A percentile compares a stretch with the other conserved stretches of the same genome.
Evolutionary conservation across 1,284 basidiomycete genomes (phyloP).

Genomic region (Moniliophthora roreri): DNA sequence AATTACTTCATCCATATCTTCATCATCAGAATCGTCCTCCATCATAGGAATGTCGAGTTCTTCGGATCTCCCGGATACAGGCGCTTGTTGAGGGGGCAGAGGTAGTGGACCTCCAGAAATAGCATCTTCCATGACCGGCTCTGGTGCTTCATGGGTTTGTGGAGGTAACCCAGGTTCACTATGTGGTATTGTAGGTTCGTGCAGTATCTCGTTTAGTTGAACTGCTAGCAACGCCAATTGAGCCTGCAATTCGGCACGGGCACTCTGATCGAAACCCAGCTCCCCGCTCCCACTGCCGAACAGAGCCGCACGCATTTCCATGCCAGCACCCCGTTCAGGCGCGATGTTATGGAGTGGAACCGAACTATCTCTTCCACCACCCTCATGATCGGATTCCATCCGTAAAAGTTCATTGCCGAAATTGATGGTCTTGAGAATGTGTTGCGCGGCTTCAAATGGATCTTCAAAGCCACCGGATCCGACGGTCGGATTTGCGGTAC

Average conservation of each 20-base stretch:
- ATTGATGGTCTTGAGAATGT: conserved; percentile 74
- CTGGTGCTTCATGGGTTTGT: neutral
- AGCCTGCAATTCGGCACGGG: conserved; percentile 61
- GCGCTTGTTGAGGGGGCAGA: too few relatives aligned
- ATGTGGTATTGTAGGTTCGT: conserved; percentile 21
- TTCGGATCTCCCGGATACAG: conserved; percentile 2
- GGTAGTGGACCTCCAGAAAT: too few relatives aligned
- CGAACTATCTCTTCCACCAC: conserved; percentile 18
- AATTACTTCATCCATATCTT: conserved; percentile 26
- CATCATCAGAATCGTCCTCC: conserved; percentile 29
- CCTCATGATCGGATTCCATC: conserved; percentile 34
- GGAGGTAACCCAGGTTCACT: neutral
- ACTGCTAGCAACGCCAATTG: conserved; percentile 63
- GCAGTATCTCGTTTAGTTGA: conserved; percentile 59
- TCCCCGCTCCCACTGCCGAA: neutral
- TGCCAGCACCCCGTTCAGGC: neutral
- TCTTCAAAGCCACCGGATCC: conserved; percentile 46
- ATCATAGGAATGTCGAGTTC: conserved; percentile 3
- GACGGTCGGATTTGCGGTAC: conserved; percentile 26
- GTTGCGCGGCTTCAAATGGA: conserved; percentile 74
- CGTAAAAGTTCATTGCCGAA: conserved; percentile 55
- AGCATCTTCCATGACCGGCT: neutral
- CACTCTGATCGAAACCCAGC: conserved; percentile 18
- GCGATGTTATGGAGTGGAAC: conserved; percentile 9
- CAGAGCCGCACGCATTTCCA: neutral